Percentiles rank a stretch among this genome's conserved stretches.
phyloP scores from a whole-genome alignment of 208 protist genomes.

The Tritrichomonas musculus region DNA sequence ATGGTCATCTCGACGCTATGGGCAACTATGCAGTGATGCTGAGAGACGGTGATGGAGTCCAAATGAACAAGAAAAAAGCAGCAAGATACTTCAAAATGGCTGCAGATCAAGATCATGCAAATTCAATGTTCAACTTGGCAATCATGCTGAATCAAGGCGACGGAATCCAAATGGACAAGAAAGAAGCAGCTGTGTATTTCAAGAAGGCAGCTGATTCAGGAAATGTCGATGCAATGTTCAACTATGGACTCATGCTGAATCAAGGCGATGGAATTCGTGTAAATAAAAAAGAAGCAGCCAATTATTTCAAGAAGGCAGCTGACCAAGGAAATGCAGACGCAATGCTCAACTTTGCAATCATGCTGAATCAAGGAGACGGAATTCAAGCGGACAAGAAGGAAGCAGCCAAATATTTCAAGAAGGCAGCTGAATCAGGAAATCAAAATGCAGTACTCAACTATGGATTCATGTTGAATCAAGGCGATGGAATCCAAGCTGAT shows the following conservation, averaged over 20 bases:
- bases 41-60: background rate
- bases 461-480: background rate
- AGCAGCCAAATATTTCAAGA: too few species aligned
- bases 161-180: too few species aligned
- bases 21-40: background rate
- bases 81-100: too few species aligned
- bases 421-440: too few species aligned
- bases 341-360: background rate
- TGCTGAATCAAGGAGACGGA: too few species aligned
- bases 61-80: too few species aligned
- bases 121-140: too few species aligned
- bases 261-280: background rate
- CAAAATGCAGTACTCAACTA: too few species aligned
- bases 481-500: background rate
- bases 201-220: background rate
- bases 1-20: background rate
- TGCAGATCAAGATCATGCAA: too few species aligned
- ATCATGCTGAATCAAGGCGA: too few species aligned
- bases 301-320: background rate
- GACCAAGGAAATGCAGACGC: background rate
- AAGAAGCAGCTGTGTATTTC: background rate
- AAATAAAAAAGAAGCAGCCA: background rate
- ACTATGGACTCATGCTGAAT: background rate
- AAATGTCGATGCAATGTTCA: background rate
- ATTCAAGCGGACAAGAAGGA: too few species aligned